These are phyloP conservation scores for Lactarius hengduanensis DNA, from an alignment of 768 basidiomycete genomes.

Conservation along the genomic window DNA sequence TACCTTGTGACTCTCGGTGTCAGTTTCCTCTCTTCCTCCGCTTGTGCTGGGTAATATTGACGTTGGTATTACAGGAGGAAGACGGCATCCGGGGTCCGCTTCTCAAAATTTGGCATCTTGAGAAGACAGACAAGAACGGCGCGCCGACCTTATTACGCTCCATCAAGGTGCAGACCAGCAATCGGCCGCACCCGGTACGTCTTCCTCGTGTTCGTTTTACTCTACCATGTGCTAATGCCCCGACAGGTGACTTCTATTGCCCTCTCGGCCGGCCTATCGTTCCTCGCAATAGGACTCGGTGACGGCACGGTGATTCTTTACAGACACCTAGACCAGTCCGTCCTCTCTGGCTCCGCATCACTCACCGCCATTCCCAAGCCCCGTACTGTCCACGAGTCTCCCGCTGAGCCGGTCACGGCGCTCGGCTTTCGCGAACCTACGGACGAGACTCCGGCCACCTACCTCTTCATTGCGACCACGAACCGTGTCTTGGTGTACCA, in stretches of 20 bases:
- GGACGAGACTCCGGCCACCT: conserved; percentile 38
- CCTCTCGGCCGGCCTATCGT: conserved; percentile 70
- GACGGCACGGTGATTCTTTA: conserved; percentile 93
- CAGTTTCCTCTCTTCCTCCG: conserved; percentile 35
- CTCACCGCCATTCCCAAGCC: conserved; percentile 83
- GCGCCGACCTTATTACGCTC: conserved; percentile 68
- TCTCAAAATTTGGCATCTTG: conserved; percentile 88
- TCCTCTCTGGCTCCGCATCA: conserved; percentile 61
- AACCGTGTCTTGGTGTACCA: conserved; percentile 76
- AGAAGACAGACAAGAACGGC: conserved; percentile 62
- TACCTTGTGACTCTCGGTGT: conserved; percentile 90
- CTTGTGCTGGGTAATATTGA: conserved; percentile 11
- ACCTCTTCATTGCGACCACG: conserved; percentile 87
- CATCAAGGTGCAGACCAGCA: conserved; percentile 70
- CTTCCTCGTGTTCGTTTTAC: conserved; percentile 2
- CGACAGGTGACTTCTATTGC: conserved; percentile 63
- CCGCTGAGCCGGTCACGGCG: conserved; percentile 88
- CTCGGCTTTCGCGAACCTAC: conserved; percentile 79
- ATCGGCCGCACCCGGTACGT: conserved; percentile 73
- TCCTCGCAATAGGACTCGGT: conserved; percentile 90
- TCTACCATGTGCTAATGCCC: conserved; percentile 11
- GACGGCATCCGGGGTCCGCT: conserved; percentile 61
- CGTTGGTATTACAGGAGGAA: conserved; percentile 59
- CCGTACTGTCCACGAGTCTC: conserved; percentile 77
- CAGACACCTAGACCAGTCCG: conserved; percentile 87